Evolutionary conservation across 2,329 filamentous ascomycete genomes (phyloP), one percentile per base, ranked within the genome.

Genomic region (Ascochyta pisi): DNA sequence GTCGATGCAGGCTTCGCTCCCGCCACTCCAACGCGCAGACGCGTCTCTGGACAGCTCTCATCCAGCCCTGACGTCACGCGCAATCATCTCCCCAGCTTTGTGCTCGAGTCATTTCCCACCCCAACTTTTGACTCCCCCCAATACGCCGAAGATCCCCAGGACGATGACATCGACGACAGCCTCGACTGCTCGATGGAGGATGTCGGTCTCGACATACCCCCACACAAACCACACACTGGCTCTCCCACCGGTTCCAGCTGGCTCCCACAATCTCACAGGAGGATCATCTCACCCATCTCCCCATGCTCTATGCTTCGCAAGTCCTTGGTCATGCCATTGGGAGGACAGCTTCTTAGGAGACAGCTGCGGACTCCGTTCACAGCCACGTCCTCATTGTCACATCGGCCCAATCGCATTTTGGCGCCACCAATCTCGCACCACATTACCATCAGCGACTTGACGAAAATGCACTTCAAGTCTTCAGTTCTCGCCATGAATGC

Each of bases 1-100:
- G 31, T 73, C 29, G 68, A 71, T 34, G 64, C 60, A 6, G 67
- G 67, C 9, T 45, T 55, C n/a, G 52, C 34, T 33, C 58, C 54
- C 9, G 23, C 39, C n/a, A 57, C 63, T 19, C 61, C 60, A 1
- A 63, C 57, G 19, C 60, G 51, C 49, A 19, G 16, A 33, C 16
- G n/a, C 34, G 27, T 19, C 22, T 3, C 42, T 24, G 40, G 23
- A 41, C 39, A 16, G 9, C 12, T 4, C 13, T 27, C 16, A 16
- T 7, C 22, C 29, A 35, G 19, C 43, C 10, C 26, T 39, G 27
- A 37, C 39, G 26, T 46, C 38, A 41, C 15, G 13, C 24, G 33
- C 27, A 34, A 16, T 9, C n/a, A 27, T n/a, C 35, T 26, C 12
- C 26, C 42, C 26, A 26, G 24, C 4, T n/a, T 41, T 1, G 50